phyloP scores from a whole-genome alignment of 2,329 filamentous ascomycete genomes.

The Achaetomium macrosporum region DNA sequence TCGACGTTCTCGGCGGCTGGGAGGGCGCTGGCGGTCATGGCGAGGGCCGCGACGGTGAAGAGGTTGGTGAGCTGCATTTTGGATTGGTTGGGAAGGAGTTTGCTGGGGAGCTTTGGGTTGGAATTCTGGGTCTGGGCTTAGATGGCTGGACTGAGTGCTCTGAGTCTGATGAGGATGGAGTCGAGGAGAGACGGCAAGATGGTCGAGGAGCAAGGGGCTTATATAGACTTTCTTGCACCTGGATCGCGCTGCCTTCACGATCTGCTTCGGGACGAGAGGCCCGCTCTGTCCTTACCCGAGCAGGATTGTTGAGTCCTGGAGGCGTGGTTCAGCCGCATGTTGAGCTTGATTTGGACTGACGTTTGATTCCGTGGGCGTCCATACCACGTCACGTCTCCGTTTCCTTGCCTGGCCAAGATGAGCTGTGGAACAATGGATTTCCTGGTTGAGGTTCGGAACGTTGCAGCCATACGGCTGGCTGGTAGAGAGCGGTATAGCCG shows the following conservation, averaged over 20 bases:
- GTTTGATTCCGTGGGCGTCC: no score
- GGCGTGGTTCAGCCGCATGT: neutral
- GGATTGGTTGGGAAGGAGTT: neutral
- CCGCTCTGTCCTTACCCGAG: no score
- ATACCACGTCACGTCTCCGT: no score
- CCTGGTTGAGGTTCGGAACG: no score
- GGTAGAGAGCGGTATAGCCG: no score
- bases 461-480: no score
- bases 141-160: neutral
- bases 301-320: no score
- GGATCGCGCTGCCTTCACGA: no score
- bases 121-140: neutral
- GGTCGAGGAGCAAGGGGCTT: neutral
- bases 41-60: conserved; percentile 8
- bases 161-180: neutral
- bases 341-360: no score
- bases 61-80: conserved; percentile 13
- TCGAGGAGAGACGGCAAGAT: neutral
- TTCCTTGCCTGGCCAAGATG: no score
- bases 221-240: conserved; percentile 2
- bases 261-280: no score
- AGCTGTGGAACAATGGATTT: no score
- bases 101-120: neutral
- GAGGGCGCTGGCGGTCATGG: conserved; percentile 12
- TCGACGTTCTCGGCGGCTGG: neutral